Base-by-base conservation (phyloP, 2,329 filamentous ascomycete genomes). In the Pseudogymnoascus sp. region DNA sequence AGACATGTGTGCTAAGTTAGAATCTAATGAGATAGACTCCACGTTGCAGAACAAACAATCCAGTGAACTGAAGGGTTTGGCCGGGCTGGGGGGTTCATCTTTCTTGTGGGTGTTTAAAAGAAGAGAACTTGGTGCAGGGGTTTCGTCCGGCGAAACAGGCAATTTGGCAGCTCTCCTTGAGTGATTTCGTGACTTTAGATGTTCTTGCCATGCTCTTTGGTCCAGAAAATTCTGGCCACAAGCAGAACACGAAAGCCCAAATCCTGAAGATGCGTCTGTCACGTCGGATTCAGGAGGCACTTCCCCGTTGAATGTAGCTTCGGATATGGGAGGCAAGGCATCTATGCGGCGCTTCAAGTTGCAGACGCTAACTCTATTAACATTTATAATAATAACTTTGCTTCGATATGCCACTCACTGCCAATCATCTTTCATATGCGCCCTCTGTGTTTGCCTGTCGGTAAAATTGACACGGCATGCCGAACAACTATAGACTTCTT, bases 1-100 rank as follows among this genome's bases (percentile, higher is more conserved):
- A 28, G 74, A 74, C 82, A 84, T 84, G 68, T 84, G 82, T 1
- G 62, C 45, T 1, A 80, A 36, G 60, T 75, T 81, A 1, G 71
- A 66, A 1, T 74, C 69, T 5, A 81, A 72, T 19, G 62, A 68
- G 0, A 63, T 8, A 2, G 66, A 74, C 4, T 33, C 36, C 1
- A 66, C 52, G 2, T 69, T 67, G 69, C 80, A 82, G 66, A 82
- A 80, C 3, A 81, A 70, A 62, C 79, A 81, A 36, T 72, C 66
- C 5, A 66, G 67, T 0, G 71, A 67, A 4, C 64, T 63, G 45
- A 75, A 78, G 9, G 35, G 19, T 19, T 55, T 55, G 2, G 16
- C 25, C 2, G n/a, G 25, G 2, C n/a, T 33, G 1, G 8, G 1
- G 2, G 25, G 4, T 12, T 33, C 49, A 33, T 22, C n/a, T 33